phyloP scores from a whole-genome alignment of 306 rosid species.

The Prunus mume region DNA sequence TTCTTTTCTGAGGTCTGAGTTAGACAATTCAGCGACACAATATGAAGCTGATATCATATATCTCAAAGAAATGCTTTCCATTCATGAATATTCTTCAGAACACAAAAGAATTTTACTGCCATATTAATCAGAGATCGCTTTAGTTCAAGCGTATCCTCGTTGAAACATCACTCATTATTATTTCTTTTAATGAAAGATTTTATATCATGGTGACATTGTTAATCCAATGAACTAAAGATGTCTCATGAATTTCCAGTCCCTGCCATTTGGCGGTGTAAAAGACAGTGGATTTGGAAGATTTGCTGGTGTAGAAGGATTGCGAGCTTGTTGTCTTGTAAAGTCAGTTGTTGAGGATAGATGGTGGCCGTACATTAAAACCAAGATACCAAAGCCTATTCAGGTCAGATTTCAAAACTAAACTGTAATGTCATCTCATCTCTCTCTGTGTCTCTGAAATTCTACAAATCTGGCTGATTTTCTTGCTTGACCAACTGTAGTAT shows the following conservation, averaged over 20 bases:
- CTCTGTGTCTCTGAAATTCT: neutral
- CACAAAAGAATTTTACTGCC: neutral
- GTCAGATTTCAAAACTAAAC: conserved; percentile 41
- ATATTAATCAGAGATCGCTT: neutral
- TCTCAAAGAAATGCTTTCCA: neutral
- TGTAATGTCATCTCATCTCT: neutral
- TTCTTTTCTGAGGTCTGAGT: too few species aligned
- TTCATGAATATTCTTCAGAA: neutral
- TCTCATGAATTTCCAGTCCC: conserved; percentile 62
- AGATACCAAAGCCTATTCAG: conserved; percentile 88
- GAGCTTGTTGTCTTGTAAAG: conserved; percentile 95
- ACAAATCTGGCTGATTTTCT: conserved; percentile 1
- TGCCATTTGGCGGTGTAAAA: conserved; percentile 95
- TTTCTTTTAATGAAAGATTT: neutral
- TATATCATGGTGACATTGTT: neutral
- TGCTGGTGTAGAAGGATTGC: conserved; percentile 86
- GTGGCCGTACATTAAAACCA: conserved; percentile 84
- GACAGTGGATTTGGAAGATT: conserved; percentile 96
- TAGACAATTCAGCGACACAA: neutral
- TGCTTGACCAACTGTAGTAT: conserved; percentile 50
- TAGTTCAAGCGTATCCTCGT: neutral
- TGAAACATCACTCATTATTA: neutral
- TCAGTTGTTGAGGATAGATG: conserved; percentile 94
- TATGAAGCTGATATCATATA: neutral
- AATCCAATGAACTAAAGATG: conserved; percentile 14